Conservation (phyloP, 345 rosid species). For the Clarkia xantiana region DNA sequence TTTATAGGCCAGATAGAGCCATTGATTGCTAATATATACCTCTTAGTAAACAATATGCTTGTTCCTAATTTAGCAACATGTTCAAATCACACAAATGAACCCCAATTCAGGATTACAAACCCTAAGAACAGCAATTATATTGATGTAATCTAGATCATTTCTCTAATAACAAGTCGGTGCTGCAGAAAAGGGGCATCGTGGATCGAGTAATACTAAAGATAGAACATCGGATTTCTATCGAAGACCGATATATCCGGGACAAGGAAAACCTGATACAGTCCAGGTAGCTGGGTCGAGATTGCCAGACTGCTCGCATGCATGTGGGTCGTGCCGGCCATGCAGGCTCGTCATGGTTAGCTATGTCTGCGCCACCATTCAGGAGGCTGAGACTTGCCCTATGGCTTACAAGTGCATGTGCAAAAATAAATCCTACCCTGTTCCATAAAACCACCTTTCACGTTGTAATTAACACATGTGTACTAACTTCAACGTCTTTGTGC, state of each 20-base stretch:
- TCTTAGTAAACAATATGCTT: no score
- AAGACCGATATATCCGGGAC: constrained; percentile 6
- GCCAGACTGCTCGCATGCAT: constrained; percentile 85
- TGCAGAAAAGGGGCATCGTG: constrained; percentile 18
- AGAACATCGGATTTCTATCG: constrained; percentile 8
- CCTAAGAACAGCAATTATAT: not conserved
- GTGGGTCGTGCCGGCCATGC: constrained; percentile 87
- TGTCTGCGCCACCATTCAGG: constrained; percentile 66
- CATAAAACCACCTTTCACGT: constrained; percentile 15
- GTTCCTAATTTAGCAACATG: no score
- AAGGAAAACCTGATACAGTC: constrained; percentile 41
- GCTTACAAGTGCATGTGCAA: constrained; percentile 94
- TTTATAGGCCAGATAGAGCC: no score
- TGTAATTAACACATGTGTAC: no score
- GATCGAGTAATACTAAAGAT: constrained; percentile 2
- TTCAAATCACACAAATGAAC: no score
- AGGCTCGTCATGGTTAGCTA: constrained; percentile 89
- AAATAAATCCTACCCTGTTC: constrained; percentile 78
- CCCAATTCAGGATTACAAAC: no score
- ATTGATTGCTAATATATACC: no score
- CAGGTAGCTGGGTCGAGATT: constrained; percentile 73
- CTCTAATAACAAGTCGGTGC: not conserved
- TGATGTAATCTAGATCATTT: not conserved
- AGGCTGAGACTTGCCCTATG: constrained; percentile 96
- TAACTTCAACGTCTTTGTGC: no score